Conservation (phyloP, 2,329 filamentous ascomycete genomes). For the Ascochyta viciae-villosae region DNA sequence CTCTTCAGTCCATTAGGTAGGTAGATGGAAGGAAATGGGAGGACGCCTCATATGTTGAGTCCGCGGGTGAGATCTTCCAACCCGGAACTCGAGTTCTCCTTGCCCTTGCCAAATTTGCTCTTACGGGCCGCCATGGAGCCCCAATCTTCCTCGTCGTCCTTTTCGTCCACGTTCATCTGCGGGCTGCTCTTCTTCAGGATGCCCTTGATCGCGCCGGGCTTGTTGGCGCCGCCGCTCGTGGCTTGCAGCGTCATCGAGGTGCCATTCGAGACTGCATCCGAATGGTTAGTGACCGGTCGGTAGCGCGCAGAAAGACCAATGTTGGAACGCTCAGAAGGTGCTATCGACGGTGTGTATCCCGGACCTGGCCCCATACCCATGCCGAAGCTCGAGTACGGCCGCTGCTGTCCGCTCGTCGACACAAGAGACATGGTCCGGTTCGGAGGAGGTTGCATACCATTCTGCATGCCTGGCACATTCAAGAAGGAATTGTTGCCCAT, state of each 20-base stretch:
- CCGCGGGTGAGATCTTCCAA: conserved; percentile 38
- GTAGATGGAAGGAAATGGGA: too few species aligned
- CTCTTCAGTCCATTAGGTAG: too few species aligned
- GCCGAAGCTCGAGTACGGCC: conserved; percentile 34
- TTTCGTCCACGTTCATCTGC: conserved; percentile 17
- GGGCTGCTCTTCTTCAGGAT: conserved; percentile 41
- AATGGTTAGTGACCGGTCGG: conserved; percentile 74
- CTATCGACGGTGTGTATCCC: conserved; percentile 87
- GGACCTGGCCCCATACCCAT: conserved; percentile 33
- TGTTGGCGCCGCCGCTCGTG: conserved; percentile 30
- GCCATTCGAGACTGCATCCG: conserved; percentile 39
- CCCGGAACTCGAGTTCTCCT: conserved; percentile 25
- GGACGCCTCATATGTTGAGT: conserved; percentile 26
- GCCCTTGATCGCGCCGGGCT: conserved; percentile 37
- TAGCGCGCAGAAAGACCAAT: conserved; percentile 89
- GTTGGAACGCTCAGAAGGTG: conserved; percentile 94
- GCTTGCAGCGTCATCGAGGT: conserved; percentile 45
- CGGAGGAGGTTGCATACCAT: conserved; percentile 34
- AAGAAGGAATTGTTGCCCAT: conserved; percentile 32
- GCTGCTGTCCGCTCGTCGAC: conserved; percentile 47
- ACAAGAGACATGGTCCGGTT: conserved; percentile 59
- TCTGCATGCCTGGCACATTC: conserved; percentile 32
- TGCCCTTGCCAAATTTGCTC: conserved; percentile 33
- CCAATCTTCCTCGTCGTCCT: conserved; percentile 46
- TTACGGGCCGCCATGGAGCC: conserved; percentile 41